Evolutionary conservation across 2,329 filamentous ascomycete species (phyloP).

Genomic region (Epicoccum sorghinum): DNA sequence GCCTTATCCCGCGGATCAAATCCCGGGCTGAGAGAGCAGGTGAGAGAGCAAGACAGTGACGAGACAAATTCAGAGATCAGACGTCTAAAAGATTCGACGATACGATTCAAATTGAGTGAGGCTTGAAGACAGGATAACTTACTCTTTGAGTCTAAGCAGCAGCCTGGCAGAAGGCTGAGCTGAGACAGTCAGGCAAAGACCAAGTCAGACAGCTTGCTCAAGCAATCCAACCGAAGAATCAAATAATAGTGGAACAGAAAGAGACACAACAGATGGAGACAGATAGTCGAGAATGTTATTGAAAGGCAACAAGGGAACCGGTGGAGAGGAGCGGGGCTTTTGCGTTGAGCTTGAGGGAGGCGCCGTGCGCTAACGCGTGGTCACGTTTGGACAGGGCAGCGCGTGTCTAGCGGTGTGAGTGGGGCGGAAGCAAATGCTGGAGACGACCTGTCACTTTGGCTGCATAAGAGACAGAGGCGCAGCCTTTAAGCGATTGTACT

Average conservation of each 20-base stretch:
- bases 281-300: no score
- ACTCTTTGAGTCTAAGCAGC: no score
- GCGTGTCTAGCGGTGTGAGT: constrained; percentile 4
- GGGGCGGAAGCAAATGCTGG: background rate
- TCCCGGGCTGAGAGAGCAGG: background rate
- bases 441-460: background rate
- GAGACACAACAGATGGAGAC: no score
- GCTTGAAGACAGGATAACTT: no score
- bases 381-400: constrained; percentile 18
- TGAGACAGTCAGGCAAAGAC: background rate
- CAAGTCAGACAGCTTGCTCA: background rate
- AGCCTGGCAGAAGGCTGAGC: no score
- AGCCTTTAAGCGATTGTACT: background rate
- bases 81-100: no score
- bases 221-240: background rate
- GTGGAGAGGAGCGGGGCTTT: constrained; percentile 6
- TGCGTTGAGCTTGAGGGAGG: background rate
- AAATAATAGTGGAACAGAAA: background rate
- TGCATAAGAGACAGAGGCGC: background rate
- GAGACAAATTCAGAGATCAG: no score
- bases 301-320: background rate
- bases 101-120: no score
- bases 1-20: no score
- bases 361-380: constrained; percentile 13
- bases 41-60: background rate